A percentile compares a stretch with the other conserved stretches of the same genome.
phyloP scores from a whole-genome alignment of 208 protist species.

The Crithidia sp. region DNA sequence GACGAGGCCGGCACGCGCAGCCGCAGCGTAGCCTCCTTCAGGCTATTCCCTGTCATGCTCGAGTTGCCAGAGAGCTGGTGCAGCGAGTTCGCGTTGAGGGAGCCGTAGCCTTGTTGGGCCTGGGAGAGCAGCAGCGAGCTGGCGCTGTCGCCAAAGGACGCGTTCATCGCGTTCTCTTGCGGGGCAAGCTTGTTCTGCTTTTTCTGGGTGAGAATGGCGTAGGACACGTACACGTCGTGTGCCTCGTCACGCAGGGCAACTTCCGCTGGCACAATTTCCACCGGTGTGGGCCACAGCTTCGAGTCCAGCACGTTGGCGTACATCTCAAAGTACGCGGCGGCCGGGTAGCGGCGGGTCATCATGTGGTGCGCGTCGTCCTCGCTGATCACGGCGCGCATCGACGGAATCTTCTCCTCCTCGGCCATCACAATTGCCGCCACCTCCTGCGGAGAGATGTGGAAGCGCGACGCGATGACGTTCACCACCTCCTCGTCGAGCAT shows the following conservation, averaged over 20 bases:
- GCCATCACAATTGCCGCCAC: conserved; percentile 52
- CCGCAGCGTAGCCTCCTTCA: conserved; percentile 20
- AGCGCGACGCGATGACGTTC: conserved; percentile 58
- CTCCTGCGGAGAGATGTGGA: conserved; percentile 50
- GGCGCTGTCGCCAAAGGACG: conserved; percentile 48
- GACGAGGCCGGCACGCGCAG: not conserved
- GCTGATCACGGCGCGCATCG: conserved; percentile 50
- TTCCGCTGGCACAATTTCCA: conserved; percentile 75
- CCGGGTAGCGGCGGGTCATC: conserved; percentile 59
- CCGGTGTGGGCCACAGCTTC: conserved; percentile 80
- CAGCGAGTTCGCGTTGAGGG: conserved; percentile 83
- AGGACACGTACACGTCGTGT: conserved; percentile 82
- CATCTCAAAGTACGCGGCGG: conserved; percentile 68
- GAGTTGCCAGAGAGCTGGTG: conserved; percentile 60
- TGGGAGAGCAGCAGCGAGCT: conserved; percentile 59
- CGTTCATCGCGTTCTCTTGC: conserved; percentile 43
- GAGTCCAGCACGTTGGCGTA: conserved; percentile 77
- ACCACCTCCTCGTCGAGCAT: conserved; percentile 69
- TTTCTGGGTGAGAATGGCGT: conserved; percentile 68
- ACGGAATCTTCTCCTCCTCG: conserved; percentile 62
- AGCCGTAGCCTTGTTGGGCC: conserved; percentile 80
- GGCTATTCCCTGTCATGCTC: conserved; percentile 49
- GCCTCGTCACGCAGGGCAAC: conserved; percentile 66
- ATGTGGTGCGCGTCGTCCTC: conserved; percentile 23
- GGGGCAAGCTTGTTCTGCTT: conserved; percentile 66